Evolutionary conservation across 495 filamentous ascomycete species (phyloP).

Genomic region (Geoglossum glabrum): DNA sequence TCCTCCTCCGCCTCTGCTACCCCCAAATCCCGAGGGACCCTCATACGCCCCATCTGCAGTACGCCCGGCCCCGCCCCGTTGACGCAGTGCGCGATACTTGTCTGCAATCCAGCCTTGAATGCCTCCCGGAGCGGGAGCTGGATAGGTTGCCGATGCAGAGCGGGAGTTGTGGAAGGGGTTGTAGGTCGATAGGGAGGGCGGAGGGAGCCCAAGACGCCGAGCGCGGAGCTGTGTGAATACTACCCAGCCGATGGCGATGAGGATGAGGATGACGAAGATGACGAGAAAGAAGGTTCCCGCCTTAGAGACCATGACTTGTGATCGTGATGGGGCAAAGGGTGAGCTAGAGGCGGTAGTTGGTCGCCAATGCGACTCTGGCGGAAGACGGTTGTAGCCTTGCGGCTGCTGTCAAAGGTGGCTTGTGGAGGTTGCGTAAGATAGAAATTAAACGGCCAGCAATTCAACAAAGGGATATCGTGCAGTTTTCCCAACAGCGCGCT

Average conservation of each 20-base stretch:
- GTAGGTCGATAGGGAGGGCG: constrained; percentile 14
- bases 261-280: constrained; percentile 15
- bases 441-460: too few relatives aligned
- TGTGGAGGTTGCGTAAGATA: too few relatives aligned
- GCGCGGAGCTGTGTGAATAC: constrained; percentile 19
- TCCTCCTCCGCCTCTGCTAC: constrained; percentile 1
- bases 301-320: background rate
- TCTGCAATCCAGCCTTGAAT: constrained; percentile 18
- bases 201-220: constrained; percentile 21
- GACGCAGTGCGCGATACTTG: constrained; percentile 14
- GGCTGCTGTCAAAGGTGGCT: too few relatives aligned
- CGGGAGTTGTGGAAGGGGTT: constrained; percentile 16
- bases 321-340: background rate
- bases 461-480: too few relatives aligned
- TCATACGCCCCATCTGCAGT: constrained; percentile 20
- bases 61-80: constrained; percentile 6
- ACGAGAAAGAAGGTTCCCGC: constrained; percentile 18
- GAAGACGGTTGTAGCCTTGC: too few relatives aligned
- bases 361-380: too few relatives aligned
- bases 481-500: too few relatives aligned
- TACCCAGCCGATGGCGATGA: constrained; percentile 15
- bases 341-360: background rate
- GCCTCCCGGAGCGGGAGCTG: constrained; percentile 17
- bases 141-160: constrained; percentile 7
- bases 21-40: constrained; percentile 12